phyloP scores from a whole-genome alignment of 1,284 basidiomycete genomes.

The Trametes sp. region DNA sequence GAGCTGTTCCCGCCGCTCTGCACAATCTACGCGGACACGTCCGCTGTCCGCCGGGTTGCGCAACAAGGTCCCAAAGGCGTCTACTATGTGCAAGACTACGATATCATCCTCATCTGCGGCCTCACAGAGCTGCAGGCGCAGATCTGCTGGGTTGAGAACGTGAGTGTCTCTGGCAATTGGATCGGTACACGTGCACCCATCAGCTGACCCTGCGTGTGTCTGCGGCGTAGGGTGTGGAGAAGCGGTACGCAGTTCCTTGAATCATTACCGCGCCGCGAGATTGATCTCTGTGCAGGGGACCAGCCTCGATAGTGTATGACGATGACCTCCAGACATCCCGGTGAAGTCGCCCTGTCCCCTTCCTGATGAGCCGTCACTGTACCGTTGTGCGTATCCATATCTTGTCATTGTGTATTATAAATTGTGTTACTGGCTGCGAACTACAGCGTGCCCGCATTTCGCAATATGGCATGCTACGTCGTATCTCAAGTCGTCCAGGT shows the following conservation, averaged over 20 bases:
- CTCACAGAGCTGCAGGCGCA: slow-evolving; percentile 54
- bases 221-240: neutral
- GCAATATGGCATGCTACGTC: too few species aligned
- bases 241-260: neutral
- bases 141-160: slow-evolving; percentile 54
- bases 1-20: slow-evolving; percentile 55
- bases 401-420: too few species aligned
- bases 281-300: neutral
- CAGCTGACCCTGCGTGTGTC: too few species aligned
- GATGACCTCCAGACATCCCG: slow-evolving; percentile 14
- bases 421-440: too few species aligned
- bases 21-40: slow-evolving; percentile 50
- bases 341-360: neutral
- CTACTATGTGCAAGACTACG: slow-evolving; percentile 51
- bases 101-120: slow-evolving; percentile 59
- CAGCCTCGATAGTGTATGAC: neutral
- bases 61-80: slow-evolving; percentile 25
- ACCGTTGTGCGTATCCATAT: too few species aligned
- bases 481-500: too few species aligned
- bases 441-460: too few species aligned
- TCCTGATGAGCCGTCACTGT: too few species aligned
- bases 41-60: slow-evolving; percentile 36
- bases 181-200: too few species aligned
- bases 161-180: slow-evolving; percentile 29
- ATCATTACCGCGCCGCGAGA: neutral